Percentiles rank a stretch among this genome's conserved stretches.
These are phyloP conservation scores for Scedosporium dehoogii DNA, from an alignment of 2,329 filamentous ascomycete species.

Conservation along the genomic window DNA sequence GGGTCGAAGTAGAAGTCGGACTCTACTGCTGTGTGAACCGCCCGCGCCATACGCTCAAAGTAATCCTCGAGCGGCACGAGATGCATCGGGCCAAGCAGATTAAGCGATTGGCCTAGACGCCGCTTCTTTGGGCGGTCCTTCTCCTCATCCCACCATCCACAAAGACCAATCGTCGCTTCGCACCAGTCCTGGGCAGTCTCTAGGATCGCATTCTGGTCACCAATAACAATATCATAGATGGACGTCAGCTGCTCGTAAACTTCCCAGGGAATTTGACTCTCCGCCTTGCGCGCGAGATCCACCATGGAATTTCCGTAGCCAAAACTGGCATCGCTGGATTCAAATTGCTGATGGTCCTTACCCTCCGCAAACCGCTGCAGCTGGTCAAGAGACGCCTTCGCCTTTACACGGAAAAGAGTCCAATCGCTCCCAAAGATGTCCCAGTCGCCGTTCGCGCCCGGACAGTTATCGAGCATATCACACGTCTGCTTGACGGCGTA, in stretches of 20 bases:
- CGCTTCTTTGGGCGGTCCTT: slow-evolving; percentile 46
- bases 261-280: slow-evolving; percentile 80
- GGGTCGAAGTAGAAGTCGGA: slow-evolving; percentile 71
- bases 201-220: slow-evolving; percentile 65
- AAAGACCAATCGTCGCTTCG: slow-evolving; percentile 73
- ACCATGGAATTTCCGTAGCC: slow-evolving; percentile 37
- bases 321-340: slow-evolving; percentile 26
- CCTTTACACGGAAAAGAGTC: slow-evolving; percentile 71
- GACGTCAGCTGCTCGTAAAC: slow-evolving; percentile 78
- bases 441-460: slow-evolving; percentile 64
- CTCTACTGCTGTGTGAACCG: slow-evolving; percentile 58
- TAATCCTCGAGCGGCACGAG: slow-evolving; percentile 46
- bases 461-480: slow-evolving; percentile 62
- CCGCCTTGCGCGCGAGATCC: slow-evolving; percentile 64
- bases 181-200: slow-evolving; percentile 81
- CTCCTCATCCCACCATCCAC: slow-evolving; percentile 94
- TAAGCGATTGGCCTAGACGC: slow-evolving; percentile 24
- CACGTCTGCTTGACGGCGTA: slow-evolving; percentile 60
- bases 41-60: slow-evolving; percentile 59
- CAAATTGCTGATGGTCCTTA: slow-evolving; percentile 30
- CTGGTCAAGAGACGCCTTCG: slow-evolving; percentile 57
- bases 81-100: slow-evolving; percentile 6
- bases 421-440: slow-evolving; percentile 73
- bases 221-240: slow-evolving; percentile 72
- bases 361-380: slow-evolving; percentile 75